Conservation (phyloP, 306 rosid genomes). For the Cyamopsis tetragonoloba region DNA sequence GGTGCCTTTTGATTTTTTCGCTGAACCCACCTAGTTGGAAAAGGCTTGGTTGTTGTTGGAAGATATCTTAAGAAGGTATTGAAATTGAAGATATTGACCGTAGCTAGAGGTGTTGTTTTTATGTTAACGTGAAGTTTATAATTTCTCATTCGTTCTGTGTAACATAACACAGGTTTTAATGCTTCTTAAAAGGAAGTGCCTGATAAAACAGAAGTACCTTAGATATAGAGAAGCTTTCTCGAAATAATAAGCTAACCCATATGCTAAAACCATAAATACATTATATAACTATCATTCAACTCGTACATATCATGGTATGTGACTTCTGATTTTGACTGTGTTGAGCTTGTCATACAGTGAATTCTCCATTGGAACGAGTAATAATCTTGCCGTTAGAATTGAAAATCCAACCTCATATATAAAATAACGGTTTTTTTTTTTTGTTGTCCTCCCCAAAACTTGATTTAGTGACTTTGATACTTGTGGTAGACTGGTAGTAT, state of each 20-base stretch:
- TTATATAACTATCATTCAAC: neutral
- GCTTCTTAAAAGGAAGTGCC: neutral
- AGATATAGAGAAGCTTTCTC: neutral
- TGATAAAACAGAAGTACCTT: neutral
- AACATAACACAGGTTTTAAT: neutral
- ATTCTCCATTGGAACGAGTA: neutral
- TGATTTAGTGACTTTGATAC: neutral
- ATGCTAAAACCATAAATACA: neutral
- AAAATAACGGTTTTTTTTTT: neutral
- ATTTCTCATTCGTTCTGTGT: conserved; percentile 3
- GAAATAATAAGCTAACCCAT: neutral
- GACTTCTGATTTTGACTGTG: neutral
- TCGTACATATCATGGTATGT: neutral
- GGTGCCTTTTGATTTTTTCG: too few species aligned
- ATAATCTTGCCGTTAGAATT: neutral
- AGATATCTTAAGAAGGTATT: neutral
- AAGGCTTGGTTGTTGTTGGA: too few species aligned
- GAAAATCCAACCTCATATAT: neutral
- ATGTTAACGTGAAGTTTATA: neutral
- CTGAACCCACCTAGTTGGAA: too few species aligned
- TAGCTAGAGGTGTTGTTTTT: neutral
- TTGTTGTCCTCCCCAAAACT: neutral
- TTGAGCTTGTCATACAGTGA: neutral
- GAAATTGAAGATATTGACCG: too few species aligned
- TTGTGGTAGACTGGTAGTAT: neutral